Evolutionary conservation across 73 alveolate genomes (phyloP).

Genomic region (Uronychia setigera): DNA sequence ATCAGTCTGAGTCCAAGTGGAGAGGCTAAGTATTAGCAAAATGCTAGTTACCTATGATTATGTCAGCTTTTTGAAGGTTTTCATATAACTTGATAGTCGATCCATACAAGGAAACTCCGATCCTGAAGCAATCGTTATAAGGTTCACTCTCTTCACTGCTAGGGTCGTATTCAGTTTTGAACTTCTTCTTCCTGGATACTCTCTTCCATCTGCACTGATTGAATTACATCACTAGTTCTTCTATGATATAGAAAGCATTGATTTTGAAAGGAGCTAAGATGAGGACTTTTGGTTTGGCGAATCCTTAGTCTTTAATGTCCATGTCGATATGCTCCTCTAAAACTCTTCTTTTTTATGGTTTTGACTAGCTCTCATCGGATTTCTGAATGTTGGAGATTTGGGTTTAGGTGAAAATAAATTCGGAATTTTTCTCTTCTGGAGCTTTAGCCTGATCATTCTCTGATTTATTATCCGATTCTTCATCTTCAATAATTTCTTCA

Average conservation of each 20-base stretch:
- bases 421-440: not conserved
- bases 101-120: constrained; percentile 74
- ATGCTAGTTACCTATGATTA: too few species aligned
- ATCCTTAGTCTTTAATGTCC: constrained; percentile 86
- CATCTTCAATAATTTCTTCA: constrained; percentile 2
- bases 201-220: constrained; percentile 83
- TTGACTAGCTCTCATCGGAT: too few species aligned
- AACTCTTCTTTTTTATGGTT: too few species aligned
- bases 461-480: not conserved
- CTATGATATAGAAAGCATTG: constrained; percentile 78
- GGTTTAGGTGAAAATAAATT: not conserved
- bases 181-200: constrained; percentile 80
- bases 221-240: constrained; percentile 65
- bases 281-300: constrained; percentile 85
- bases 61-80: constrained; percentile 77
- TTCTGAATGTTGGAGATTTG: not conserved
- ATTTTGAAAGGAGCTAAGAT: constrained; percentile 83
- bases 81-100: constrained; percentile 74
- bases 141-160: constrained; percentile 73
- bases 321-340: too few species aligned
- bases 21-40: too few species aligned
- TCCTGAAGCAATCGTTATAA: constrained; percentile 81
- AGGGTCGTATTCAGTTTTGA: constrained; percentile 76
- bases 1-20: constrained; percentile 85
- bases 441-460: not conserved